Evolutionary conservation across 2,329 filamentous ascomycete genomes (phyloP), one percentile per base, ranked within the genome.

Genomic region (Sclerotinia minor): DNA sequence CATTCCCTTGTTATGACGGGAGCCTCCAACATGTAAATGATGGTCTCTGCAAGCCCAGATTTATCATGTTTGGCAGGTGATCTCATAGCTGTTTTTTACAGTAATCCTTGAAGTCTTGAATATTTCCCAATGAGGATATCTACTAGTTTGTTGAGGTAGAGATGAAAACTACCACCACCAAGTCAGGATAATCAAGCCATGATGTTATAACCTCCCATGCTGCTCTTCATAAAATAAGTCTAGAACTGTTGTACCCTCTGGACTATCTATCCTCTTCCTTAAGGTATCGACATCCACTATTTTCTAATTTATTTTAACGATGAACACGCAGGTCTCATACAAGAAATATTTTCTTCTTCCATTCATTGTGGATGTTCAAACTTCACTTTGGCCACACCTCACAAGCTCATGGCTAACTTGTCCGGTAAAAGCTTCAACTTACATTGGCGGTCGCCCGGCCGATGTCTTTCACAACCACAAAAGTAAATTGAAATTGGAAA

Each of bases 331-430:
- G 24, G 50, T 38, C 5, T 7, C 21, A 26, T 26, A 8, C 7
- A 35, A 21, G 15, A 5, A 5, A 3, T n/a, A 11, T 21, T 21
- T 21, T 7, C 32, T 50, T n/a, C n/a, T 50, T 41, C 21, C 59
- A 50, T 15, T 35, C 29, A 35, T 8, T 35, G 35, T 35, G 35
- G 9, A 26, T 38, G n/a, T 63, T 5, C 5, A 50, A 38, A 2
- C 8, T 63, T 63, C 45, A 63, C 59, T 50, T 26, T 26, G 0
- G 38, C 19, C 45, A 63, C 45, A 8, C 45, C 47, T 63, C 59
- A 50, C 29, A 13, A 6, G 38, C 11, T 1, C 21, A 50, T 24
- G 15, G n/a, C 15, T 3, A 26, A 13, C 19, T 38, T 61, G 8
- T 49, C 15, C 7, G 19, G 11, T 44, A 49, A 49, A 60, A 19